Evolutionary conservation across 2,329 filamentous ascomycete species (phyloP).

Genomic region (Phoma herbarum): DNA sequence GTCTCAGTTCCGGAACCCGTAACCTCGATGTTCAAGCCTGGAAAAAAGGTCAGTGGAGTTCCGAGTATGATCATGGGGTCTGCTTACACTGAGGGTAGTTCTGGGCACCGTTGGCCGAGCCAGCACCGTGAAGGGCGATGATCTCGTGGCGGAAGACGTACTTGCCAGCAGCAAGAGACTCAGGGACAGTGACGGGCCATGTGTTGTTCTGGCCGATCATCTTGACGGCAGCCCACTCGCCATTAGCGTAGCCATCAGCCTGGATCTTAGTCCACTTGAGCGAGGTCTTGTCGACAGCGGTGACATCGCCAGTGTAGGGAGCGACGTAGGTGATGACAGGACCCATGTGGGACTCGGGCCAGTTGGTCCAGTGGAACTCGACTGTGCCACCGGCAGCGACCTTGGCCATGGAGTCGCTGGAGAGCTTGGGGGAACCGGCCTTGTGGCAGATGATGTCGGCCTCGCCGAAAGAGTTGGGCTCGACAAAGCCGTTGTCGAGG

Average conservation of each 20-base stretch:
- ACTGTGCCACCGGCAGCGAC: conserved; percentile 68
- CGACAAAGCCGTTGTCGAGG: conserved; percentile 50
- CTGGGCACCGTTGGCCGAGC: conserved; percentile 59
- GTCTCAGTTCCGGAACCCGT: conserved; percentile 57
- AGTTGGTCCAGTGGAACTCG: conserved; percentile 61
- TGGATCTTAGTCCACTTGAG: conserved; percentile 54
- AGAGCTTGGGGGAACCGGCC: conserved; percentile 56
- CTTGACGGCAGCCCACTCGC: conserved; percentile 50
- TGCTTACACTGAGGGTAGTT: conserved; percentile 61
- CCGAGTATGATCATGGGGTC: too few relatives aligned
- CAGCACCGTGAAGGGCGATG: conserved; percentile 59
- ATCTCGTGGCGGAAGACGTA: conserved; percentile 67
- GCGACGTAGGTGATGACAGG: conserved; percentile 53
- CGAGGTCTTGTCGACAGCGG: conserved; percentile 45
- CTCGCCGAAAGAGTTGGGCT: conserved; percentile 37
- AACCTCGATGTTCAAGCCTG: too few relatives aligned
- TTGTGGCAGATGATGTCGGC: conserved; percentile 69
- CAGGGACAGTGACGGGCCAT: conserved; percentile 57
- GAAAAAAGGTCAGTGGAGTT: too few relatives aligned
- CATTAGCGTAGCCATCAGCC: conserved; percentile 40
- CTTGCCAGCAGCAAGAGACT: conserved; percentile 56
- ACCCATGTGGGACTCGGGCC: conserved; percentile 51
- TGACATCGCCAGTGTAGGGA: conserved; percentile 42
- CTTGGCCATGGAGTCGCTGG: conserved; percentile 56
- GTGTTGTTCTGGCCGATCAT: conserved; percentile 60